These are phyloP conservation scores for Metarhizium humberi DNA, from an alignment of 2,329 filamentous ascomycete genomes.

Conservation along the genomic window DNA sequence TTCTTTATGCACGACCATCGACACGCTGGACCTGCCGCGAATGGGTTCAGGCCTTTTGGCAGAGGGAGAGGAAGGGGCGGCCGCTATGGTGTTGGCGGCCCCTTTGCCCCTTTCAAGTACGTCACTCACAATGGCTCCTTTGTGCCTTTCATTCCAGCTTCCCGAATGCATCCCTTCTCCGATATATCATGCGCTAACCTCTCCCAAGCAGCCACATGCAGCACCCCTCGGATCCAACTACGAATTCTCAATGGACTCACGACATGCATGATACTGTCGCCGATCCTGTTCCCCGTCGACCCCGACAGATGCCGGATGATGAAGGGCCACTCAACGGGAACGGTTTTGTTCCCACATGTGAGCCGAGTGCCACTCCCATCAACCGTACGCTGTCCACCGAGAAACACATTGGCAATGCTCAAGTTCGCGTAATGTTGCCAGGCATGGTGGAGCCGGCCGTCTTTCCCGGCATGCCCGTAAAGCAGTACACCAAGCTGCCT, in stretches of 20 bases:
- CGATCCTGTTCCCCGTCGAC: conserved; percentile 32
- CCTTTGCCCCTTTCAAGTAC: conserved; percentile 55
- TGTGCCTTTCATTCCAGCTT: neutral
- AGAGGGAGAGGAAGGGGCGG: conserved; percentile 55
- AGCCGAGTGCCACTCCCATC: conserved; percentile 53
- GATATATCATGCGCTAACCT: conserved; percentile 19
- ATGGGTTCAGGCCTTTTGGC: conserved; percentile 66
- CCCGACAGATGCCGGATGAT: conserved; percentile 32
- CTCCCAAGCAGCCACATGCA: conserved; percentile 25
- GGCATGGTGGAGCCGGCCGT: conserved; percentile 61
- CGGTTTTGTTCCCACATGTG: conserved; percentile 45
- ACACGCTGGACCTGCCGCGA: conserved; percentile 65
- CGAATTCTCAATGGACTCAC: conserved; percentile 77
- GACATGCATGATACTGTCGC: conserved; percentile 78
- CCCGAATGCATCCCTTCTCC: neutral
- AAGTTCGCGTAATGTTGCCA: conserved; percentile 73
- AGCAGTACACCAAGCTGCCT: conserved; percentile 87
- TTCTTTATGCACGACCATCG: conserved; percentile 98
- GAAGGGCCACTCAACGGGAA: conserved; percentile 47
- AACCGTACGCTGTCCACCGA: conserved; percentile 77
- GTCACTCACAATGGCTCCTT: conserved; percentile 20
- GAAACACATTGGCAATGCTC: conserved; percentile 72
- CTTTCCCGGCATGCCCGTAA: conserved; percentile 70
- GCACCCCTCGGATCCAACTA: conserved; percentile 49
- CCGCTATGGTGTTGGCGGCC: conserved; percentile 48